Conservation (phyloP, 2,329 filamentous ascomycete genomes). For the Myriosclerotinia scirpicola region DNA sequence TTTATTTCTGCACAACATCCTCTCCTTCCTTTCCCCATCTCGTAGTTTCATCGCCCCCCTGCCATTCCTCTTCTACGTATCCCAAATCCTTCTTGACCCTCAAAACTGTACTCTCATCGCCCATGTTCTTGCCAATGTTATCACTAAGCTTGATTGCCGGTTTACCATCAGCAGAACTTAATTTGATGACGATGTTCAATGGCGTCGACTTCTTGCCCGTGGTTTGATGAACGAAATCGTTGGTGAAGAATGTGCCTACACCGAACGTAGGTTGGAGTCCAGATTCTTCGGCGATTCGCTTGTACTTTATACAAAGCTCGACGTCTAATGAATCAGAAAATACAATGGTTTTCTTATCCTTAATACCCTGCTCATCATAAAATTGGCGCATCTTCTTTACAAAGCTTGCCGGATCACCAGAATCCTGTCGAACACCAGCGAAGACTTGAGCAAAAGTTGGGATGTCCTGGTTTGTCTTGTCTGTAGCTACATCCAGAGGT, state of each 20-base stretch:
- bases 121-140: conserved; percentile 89
- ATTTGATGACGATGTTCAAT: conserved; percentile 97
- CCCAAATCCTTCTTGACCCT: conserved; percentile 83
- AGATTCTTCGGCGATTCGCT: conserved; percentile 73
- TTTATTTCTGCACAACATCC: conserved; percentile 23
- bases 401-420: conserved; percentile 67
- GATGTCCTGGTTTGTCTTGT: conserved; percentile 44
- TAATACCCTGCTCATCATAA: conserved; percentile 56
- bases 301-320: conserved; percentile 88
- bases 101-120: conserved; percentile 73
- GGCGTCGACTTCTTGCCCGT: conserved; percentile 83
- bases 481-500: conserved; percentile 46
- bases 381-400: conserved; percentile 58
- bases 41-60: conserved; percentile 76
- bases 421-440: conserved; percentile 69
- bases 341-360: conserved; percentile 81
- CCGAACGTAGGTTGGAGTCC: conserved; percentile 89
- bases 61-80: conserved; percentile 83
- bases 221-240: conserved; percentile 77
- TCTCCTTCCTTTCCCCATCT: conserved; percentile 67
- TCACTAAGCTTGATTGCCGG: conserved; percentile 90
- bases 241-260: conserved; percentile 92
- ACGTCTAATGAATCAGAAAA: conserved; percentile 96
- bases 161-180: conserved; percentile 78
- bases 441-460: conserved; percentile 63